These are phyloP conservation scores for Kalanchoe fedtschenkoi DNA, from an alignment of 164 flowering plant species.

Conservation along the genomic window DNA sequence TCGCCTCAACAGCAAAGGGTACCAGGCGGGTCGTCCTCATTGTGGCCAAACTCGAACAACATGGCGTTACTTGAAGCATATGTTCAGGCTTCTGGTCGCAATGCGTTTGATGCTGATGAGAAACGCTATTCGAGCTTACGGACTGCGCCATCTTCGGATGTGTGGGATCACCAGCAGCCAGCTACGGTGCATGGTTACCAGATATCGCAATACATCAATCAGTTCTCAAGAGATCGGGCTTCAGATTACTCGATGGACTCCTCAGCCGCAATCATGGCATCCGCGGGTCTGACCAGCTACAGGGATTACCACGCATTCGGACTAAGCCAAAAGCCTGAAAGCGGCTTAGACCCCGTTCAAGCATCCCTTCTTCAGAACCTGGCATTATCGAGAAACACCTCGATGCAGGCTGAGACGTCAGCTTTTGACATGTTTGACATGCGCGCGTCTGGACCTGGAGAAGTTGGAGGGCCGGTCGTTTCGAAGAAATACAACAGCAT, in stretches of 20 bases:
- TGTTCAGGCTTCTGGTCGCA: constrained; percentile 32
- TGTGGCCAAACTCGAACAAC: constrained; percentile 38
- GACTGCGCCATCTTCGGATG: constrained; percentile 47
- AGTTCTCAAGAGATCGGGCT: constrained; percentile 34
- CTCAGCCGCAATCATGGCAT: background rate
- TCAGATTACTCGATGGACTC: constrained; percentile 8
- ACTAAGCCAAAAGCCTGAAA: constrained; percentile 37
- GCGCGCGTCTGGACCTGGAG: constrained; percentile 30
- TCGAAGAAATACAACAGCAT: constrained; percentile 78
- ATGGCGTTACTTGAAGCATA: constrained; percentile 43
- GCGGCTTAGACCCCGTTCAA: constrained; percentile 29
- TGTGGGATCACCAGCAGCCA: constrained; percentile 79
- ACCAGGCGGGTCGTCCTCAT: constrained; percentile 26
- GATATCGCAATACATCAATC: constrained; percentile 47
- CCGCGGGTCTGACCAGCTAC: constrained; percentile 28
- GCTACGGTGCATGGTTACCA: constrained; percentile 86
- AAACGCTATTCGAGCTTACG: constrained; percentile 76
- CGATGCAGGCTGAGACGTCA: constrained; percentile 38
- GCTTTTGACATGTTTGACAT: constrained; percentile 27
- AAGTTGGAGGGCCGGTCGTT: constrained; percentile 23
- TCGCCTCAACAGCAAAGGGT: constrained; percentile 43
- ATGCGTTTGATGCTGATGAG: constrained; percentile 36
- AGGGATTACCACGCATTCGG: constrained; percentile 34
- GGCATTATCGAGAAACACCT: constrained; percentile 35
- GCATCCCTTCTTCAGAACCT: constrained; percentile 42